Evolutionary conservation across 352 stramenopile genomes (phyloP).

Genomic region (Peronospora destructor): DNA sequence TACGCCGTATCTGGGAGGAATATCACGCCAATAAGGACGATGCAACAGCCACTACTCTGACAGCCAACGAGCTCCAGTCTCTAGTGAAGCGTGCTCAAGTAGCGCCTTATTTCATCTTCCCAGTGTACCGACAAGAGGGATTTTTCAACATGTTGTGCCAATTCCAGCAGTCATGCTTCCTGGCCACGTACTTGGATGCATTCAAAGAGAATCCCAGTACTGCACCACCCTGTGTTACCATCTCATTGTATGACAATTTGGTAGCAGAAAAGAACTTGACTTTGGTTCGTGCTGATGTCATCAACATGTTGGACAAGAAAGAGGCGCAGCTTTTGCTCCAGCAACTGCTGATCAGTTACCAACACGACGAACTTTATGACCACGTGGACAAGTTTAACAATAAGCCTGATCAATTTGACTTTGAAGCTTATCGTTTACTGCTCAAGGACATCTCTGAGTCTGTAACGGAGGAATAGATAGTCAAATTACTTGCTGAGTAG

Average conservation of each 20-base stretch:
- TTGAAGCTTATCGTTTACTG: conserved; percentile 61
- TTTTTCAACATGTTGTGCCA: conserved; percentile 88
- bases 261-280: conserved; percentile 64
- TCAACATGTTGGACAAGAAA: conserved; percentile 82
- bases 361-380: conserved; percentile 55
- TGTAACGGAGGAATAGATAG: conserved; percentile 2
- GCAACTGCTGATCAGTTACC: conserved; percentile 62
- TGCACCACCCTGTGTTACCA: conserved; percentile 67
- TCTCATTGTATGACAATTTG: conserved; percentile 79
- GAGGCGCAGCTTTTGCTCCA: conserved; percentile 64
- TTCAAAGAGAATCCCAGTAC: conserved; percentile 80
- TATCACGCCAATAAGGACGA: conserved; percentile 76
- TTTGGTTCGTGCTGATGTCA: conserved; percentile 71
- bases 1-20: conserved; percentile 69
- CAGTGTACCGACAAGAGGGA: conserved; percentile 74
- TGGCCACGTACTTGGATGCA: conserved; percentile 81
- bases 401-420: conserved; percentile 75
- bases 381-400: conserved; percentile 86
- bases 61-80: conserved; percentile 29
- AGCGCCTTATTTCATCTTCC: conserved; percentile 75
- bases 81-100: conserved; percentile 44
- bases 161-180: conserved; percentile 85
- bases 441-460: conserved; percentile 24
- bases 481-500: not conserved
- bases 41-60: conserved; percentile 49